Evolutionary conservation across 148 eudicot species (phyloP).

Genomic region (Simmondsia chinensis): DNA sequence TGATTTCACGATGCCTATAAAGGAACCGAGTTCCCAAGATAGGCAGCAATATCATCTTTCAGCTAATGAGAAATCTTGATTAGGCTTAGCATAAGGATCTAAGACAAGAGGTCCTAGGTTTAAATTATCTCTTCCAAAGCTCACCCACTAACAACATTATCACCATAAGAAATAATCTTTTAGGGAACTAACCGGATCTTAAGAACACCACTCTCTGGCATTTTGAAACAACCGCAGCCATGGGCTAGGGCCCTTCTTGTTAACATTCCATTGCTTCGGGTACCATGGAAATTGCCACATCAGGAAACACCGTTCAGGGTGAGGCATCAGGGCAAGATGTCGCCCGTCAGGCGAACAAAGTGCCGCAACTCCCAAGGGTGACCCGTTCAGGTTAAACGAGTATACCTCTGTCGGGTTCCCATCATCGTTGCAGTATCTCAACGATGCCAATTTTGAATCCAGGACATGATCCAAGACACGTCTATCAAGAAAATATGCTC

Average conservation of each 20-base stretch:
- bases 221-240: constrained; percentile 90
- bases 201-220: constrained; percentile 85
- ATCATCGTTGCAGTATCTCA: constrained; percentile 76
- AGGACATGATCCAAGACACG: constrained; percentile 31
- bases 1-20: too few relatives aligned
- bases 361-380: constrained; percentile 91
- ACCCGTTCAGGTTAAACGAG: constrained; percentile 81
- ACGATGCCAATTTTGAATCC: constrained; percentile 50
- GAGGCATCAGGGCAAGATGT: constrained; percentile 98
- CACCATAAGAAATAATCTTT: too few relatives aligned
- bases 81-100: too few relatives aligned
- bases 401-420: constrained; percentile 70
- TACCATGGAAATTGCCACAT: constrained; percentile 99
- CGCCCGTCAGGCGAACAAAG: constrained; percentile 89
- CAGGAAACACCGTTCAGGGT: constrained; percentile 86
- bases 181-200: too few relatives aligned
- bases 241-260: constrained; percentile 81
- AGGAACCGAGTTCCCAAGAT: too few relatives aligned
- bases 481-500: constrained; percentile 73
- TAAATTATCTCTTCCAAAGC: too few relatives aligned
- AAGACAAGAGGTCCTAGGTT: too few relatives aligned
- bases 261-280: constrained; percentile 75
- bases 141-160: too few relatives aligned
- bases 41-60: too few relatives aligned
- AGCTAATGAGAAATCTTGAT: too few relatives aligned